Evolutionary conservation across 2,329 filamentous ascomycete species (phyloP).

Genomic region (Alternaria sp.): DNA sequence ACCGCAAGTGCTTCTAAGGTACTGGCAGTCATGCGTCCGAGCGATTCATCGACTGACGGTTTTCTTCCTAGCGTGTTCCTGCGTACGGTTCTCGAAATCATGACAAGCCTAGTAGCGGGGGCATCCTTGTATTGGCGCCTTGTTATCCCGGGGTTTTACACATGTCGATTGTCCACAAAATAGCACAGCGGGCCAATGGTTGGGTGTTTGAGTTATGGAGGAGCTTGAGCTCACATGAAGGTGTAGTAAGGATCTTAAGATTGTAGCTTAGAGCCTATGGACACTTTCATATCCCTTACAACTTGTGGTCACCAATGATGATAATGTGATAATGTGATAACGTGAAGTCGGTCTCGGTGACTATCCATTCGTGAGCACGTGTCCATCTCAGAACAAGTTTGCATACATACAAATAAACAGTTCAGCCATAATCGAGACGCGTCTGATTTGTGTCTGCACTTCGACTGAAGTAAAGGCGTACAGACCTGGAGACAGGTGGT

Average conservation of each 20-base stretch:
- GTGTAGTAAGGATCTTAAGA: slow-evolving; percentile 49
- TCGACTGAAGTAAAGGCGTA: background rate
- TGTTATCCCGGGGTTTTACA: slow-evolving; percentile 46
- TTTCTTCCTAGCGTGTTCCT: slow-evolving; percentile 44
- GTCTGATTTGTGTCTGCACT: background rate
- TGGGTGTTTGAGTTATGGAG: slow-evolving; percentile 50
- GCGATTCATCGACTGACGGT: slow-evolving; percentile 32
- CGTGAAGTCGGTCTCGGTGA: background rate
- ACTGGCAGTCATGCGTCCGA: slow-evolving; percentile 32
- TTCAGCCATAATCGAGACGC: background rate
- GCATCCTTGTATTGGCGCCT: slow-evolving; percentile 48
- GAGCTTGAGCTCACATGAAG: slow-evolving; percentile 47
- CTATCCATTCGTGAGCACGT: background rate
- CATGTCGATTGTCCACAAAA: slow-evolving; percentile 52
- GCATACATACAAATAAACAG: background rate
- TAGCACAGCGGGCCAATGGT: slow-evolving; percentile 48
- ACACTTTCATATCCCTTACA: slow-evolving; percentile 45
- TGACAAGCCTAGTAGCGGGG: slow-evolving; percentile 51
- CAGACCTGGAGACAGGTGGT: background rate
- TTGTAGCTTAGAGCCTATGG: slow-evolving; percentile 52
- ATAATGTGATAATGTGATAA: background rate
- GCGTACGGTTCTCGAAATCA: slow-evolving; percentile 47
- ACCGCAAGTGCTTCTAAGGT: slow-evolving; percentile 99
- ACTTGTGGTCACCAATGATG: background rate
- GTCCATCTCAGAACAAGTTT: background rate